These are phyloP conservation scores for Yarrowia sp. DNA, from an alignment of 805 yeast genomes.

Conservation along the genomic window DNA sequence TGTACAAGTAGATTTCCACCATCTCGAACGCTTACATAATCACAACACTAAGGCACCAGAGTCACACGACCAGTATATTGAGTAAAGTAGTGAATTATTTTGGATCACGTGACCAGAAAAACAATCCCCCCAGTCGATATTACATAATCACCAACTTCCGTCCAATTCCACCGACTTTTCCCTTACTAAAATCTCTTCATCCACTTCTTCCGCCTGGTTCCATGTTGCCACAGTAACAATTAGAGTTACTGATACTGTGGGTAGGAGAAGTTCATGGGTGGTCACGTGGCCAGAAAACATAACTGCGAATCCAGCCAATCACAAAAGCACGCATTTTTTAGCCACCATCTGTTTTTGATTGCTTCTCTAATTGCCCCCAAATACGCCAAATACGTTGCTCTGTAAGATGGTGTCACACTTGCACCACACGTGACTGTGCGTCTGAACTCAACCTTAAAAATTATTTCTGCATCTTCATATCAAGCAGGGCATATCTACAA, in stretches of 20 bases:
- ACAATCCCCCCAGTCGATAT: not conserved
- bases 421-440: slow-evolving; percentile 30
- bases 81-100: not conserved
- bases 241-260: not conserved
- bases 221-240: slow-evolving; percentile 3
- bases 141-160: too few relatives aligned
- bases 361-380: not conserved
- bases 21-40: not conserved
- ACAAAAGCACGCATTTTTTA: too few relatives aligned
- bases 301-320: not conserved
- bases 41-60: not conserved
- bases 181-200: too few relatives aligned
- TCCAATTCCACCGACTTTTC: not conserved
- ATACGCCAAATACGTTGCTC: not conserved
- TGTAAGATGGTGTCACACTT: slow-evolving; percentile 6
- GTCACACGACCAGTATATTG: not conserved
- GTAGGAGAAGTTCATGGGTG: too few relatives aligned
- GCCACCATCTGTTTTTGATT: not conserved
- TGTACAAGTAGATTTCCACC: too few relatives aligned
- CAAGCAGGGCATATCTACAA: not conserved
- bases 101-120: too few relatives aligned
- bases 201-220: not conserved
- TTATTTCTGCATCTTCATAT: slow-evolving; percentile 11
- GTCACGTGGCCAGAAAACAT: too few relatives aligned
- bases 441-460: slow-evolving; percentile 13